Evolutionary conservation across 371 early-diverging fungal genomes (phyloP).

Genomic region (Apophysomyces ossiformis): DNA sequence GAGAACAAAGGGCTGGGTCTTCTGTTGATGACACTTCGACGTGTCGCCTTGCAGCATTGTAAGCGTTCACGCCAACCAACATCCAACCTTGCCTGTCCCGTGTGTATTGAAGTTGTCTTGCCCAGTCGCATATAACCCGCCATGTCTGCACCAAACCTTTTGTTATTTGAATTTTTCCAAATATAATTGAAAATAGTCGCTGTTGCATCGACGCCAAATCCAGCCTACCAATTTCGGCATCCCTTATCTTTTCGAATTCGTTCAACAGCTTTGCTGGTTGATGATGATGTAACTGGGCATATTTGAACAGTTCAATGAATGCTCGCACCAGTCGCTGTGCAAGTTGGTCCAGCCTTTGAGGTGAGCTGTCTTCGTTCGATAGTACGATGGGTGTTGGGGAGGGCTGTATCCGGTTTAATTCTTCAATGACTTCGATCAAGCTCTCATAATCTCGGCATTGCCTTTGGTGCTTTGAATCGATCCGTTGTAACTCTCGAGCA

Average conservation of each 20-base stretch:
- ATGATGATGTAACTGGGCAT: constrained; percentile 14
- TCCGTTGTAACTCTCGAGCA: constrained; percentile 32
- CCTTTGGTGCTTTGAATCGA: constrained; percentile 34
- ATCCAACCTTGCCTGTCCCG: constrained; percentile 27
- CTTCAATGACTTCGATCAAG: constrained; percentile 36
- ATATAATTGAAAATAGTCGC: constrained; percentile 31
- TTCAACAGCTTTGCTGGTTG: constrained; percentile 16
- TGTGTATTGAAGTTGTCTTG: constrained; percentile 21
- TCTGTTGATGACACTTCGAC: constrained; percentile 13
- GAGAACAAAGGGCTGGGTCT: background rate
- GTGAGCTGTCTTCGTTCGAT: constrained; percentile 7
- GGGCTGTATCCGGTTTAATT: constrained; percentile 26
- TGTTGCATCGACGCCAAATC: constrained; percentile 26
- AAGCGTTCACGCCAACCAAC: constrained; percentile 28
- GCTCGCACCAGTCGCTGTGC: constrained; percentile 13
- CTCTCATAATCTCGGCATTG: constrained; percentile 38
- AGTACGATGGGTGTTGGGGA: constrained; percentile 6
- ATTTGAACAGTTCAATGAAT: constrained; percentile 16
- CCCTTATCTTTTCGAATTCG: constrained; percentile 15
- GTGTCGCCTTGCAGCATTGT: constrained; percentile 15
- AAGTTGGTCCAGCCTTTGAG: constrained; percentile 1
- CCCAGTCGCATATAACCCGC: constrained; percentile 42
- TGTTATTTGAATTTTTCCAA: constrained; percentile 43
- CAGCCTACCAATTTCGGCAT: constrained; percentile 26
- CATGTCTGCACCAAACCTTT: constrained; percentile 30